Evolutionary conservation across 2,329 filamentous ascomycete species (phyloP).

Genomic region (Onygenales sp.): DNA sequence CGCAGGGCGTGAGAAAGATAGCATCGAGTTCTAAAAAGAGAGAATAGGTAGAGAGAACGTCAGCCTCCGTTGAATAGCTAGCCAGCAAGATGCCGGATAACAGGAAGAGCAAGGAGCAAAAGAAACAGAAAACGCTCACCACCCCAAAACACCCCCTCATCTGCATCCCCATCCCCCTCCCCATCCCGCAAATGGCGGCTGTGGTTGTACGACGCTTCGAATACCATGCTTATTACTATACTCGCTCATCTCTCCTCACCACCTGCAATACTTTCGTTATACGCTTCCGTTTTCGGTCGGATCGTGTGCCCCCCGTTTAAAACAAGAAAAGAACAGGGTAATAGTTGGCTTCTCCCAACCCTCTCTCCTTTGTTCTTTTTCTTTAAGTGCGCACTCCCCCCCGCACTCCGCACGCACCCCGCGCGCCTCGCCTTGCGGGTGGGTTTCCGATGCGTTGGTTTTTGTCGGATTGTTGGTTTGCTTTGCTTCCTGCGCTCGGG

Average conservation of each 20-base stretch:
- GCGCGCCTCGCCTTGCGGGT: too few species aligned
- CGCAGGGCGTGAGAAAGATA: conserved; percentile 51
- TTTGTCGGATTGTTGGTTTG: too few species aligned
- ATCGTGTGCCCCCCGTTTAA: too few species aligned
- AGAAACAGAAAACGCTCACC: conserved; percentile 44
- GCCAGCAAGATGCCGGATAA: background rate
- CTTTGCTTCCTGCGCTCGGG: too few species aligned
- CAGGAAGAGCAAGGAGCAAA: conserved; percentile 1
- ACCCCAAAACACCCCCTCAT: conserved; percentile 81
- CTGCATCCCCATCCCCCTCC: conserved; percentile 36
- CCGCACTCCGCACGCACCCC: too few species aligned
- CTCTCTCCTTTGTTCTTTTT: too few species aligned
- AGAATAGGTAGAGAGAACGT: conserved; percentile 1
- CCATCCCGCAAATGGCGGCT: conserved; percentile 4
- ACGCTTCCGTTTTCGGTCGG: too few species aligned
- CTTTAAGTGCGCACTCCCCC: too few species aligned
- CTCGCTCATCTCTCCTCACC: conserved; percentile 28
- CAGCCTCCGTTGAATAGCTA: background rate
- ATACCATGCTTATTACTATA: conserved; percentile 42
- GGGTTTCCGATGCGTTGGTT: too few species aligned
- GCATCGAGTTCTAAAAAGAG: conserved; percentile 51
- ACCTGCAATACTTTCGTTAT: conserved; percentile 2
- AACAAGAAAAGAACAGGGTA: too few species aligned
- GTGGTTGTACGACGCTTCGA: conserved; percentile 56
- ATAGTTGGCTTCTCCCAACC: too few species aligned